Base-by-base conservation (phyloP, 192 early-diverging fungal species). In the Pilobolus umbonatus region DNA sequence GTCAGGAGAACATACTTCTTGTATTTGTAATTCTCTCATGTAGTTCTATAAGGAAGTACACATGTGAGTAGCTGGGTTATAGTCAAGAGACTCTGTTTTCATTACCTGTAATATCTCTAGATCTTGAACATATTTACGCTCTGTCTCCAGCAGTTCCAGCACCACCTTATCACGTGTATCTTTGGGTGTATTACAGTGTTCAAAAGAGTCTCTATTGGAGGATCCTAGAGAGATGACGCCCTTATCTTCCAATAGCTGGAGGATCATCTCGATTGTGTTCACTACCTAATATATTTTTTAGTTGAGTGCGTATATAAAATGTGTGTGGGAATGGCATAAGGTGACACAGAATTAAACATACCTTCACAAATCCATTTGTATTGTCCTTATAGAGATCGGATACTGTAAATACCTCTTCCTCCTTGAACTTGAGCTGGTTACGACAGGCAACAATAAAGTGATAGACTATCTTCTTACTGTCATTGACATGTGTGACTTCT, bases 321-420 rank as follows among this genome's bases (percentile, higher is more conserved):
- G 56, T 53, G 61, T 60, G 52, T 32, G 35, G 62, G 25, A 69
- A 50, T n/a, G 40, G 28, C 7, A 61, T 34, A 22, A 39, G 28
- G 15, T 32, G n/a, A 28, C n/a, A 34, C 48, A 59, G 28, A 57
- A 25, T 15, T 14, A 42, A 17, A 38, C 19, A 42, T 73, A 92
- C 95, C 83, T 94, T 98, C 57, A 98, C 88, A 69, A 97, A 94
- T 58, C 86, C 89, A 72, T 94, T 95, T 30, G 94, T 98, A 67
- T 98, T 92, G 67, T 97, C 94, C 55, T 89, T 85, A 69, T 87
- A 93, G 31, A 96, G 73, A 49, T 94, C 92, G 5, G 91, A 81
- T 48, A 97, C 84, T 36, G 87, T 82, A 71, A 95, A 91, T 24
- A 90, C 68, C 58, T 88, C 77, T 47, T 93, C 86, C 34, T 94